Evolutionary conservation across 495 filamentous ascomycete species (phyloP).

Genomic region (Filosporella fistucella): DNA sequence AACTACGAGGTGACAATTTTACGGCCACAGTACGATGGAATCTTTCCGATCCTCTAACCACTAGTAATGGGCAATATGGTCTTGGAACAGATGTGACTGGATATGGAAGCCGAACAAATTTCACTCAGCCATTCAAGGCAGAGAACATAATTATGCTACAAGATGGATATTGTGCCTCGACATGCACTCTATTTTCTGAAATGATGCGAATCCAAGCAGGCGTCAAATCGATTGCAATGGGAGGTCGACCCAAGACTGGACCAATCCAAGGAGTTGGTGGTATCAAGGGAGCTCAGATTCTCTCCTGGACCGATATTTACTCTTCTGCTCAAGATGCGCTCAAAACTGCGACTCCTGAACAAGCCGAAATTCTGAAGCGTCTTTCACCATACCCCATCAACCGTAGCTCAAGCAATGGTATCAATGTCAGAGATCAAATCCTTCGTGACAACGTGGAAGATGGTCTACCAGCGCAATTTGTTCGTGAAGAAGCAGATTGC

Average conservation of each 20-base stretch:
- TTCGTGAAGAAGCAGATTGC: slow-evolving; percentile 21
- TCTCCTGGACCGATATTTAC: slow-evolving; percentile 9
- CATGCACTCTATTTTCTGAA: slow-evolving; percentile 56
- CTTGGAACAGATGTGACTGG: slow-evolving; percentile 34
- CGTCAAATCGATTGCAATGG: slow-evolving; percentile 56
- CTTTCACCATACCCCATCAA: slow-evolving; percentile 8
- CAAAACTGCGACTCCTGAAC: slow-evolving; percentile 1
- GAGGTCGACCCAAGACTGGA: slow-evolving; percentile 50
- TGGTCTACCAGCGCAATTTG: slow-evolving; percentile 22
- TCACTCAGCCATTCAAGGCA: slow-evolving; percentile 34
- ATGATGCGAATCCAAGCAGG: slow-evolving; percentile 49
- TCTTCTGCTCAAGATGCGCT: slow-evolving; percentile 7
- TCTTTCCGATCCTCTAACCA: slow-evolving; percentile 20
- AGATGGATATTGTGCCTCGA: slow-evolving; percentile 62
- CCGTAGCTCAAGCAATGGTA: slow-evolving; percentile 2
- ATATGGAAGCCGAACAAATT: slow-evolving; percentile 33
- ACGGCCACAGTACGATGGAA: slow-evolving; percentile 19
- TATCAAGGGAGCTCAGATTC: slow-evolving; percentile 43
- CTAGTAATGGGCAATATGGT: slow-evolving; percentile 15
- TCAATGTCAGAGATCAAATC: slow-evolving; percentile 41
- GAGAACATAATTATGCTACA: slow-evolving; percentile 26
- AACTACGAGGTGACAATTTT: slow-evolving; percentile 10
- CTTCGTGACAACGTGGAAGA: slow-evolving; percentile 29
- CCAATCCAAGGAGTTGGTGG: slow-evolving; percentile 62
- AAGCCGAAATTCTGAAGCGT: slow-evolving; percentile 5